A percentile compares a stretch with the other conserved stretches of the same genome.
Evolutionary conservation across 1,139 yeast genomes (phyloP).

Genomic region (Saccharomyces uvarum): DNA sequence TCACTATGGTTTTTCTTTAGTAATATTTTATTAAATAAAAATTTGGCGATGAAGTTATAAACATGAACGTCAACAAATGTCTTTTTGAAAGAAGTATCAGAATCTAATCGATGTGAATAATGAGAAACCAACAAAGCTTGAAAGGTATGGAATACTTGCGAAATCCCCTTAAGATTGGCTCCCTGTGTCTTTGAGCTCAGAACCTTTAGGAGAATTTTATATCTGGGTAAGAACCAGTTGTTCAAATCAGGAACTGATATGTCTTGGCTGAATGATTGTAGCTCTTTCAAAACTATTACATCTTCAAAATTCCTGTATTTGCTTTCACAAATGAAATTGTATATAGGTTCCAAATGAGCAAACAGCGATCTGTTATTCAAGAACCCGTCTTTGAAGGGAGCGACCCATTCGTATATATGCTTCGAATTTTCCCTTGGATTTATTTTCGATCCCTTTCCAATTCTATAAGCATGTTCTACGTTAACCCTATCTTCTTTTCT

Average conservation of each 20-base stretch:
- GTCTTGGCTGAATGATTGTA: conserved; percentile 9
- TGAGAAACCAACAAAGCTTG: conserved; percentile 17
- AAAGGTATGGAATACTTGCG: conserved; percentile 11
- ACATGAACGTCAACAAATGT: conserved; percentile 10
- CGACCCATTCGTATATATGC: conserved; percentile 3
- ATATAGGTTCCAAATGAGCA: conserved; percentile 14
- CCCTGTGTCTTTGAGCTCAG: neutral
- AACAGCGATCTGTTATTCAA: conserved; percentile 9
- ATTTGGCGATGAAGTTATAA: conserved; percentile 10
- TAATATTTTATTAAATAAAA: conserved; percentile 5
- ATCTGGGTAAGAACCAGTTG: conserved; percentile 16
- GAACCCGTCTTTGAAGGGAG: conserved; percentile 1
- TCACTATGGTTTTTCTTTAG: neutral
- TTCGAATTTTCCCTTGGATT: neutral
- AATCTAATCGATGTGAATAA: conserved; percentile 10
- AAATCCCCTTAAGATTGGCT: neutral
- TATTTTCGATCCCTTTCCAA: neutral
- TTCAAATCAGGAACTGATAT: conserved; percentile 10
- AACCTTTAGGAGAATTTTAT: conserved; percentile 7
- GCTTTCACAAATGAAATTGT: conserved; percentile 4
- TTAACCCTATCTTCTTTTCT: neutral
- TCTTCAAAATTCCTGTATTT: conserved; percentile 6
- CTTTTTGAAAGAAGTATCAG: conserved; percentile 2
- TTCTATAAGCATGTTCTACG: neutral
- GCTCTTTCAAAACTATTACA: neutral